These are phyloP conservation scores for Ceratobasidium sp. DNA, from an alignment of 1,284 basidiomycete genomes.

Conservation along the genomic window DNA sequence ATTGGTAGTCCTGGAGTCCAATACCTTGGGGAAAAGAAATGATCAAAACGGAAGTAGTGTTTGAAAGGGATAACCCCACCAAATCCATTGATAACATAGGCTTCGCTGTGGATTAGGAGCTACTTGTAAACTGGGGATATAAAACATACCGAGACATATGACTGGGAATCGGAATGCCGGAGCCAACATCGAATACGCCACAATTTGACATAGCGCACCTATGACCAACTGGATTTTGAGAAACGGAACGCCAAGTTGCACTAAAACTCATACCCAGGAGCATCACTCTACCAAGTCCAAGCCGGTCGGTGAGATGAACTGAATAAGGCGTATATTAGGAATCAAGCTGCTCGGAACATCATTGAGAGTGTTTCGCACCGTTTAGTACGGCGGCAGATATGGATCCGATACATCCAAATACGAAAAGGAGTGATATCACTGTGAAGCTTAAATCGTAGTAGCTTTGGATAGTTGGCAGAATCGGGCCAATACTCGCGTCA, in stretches of 20 bases:
- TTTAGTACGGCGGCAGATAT: constrained; percentile 18
- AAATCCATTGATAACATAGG: constrained; percentile 44
- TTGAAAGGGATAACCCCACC: neutral
- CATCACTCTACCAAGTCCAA: constrained; percentile 45
- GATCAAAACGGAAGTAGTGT: neutral
- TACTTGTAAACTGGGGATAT: neutral
- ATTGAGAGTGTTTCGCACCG: neutral
- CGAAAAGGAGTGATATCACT: constrained; percentile 26
- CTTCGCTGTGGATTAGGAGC: neutral
- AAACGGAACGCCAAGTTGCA: neutral
- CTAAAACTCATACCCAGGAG: neutral
- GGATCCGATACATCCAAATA: constrained; percentile 22
- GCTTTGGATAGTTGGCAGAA: constrained; percentile 28
- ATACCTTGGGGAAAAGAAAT: constrained; percentile 2
- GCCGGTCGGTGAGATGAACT: constrained; percentile 44
- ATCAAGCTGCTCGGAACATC: neutral
- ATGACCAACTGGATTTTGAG: neutral
- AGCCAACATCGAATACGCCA: constrained; percentile 37
- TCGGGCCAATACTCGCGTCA: constrained; percentile 16
- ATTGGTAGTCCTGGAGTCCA: constrained; percentile 39
- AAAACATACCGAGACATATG: constrained; percentile 23
- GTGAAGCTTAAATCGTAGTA: constrained; percentile 15
- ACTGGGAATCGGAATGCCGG: constrained; percentile 47
- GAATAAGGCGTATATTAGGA: neutral
- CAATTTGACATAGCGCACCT: constrained; percentile 29